Conservation (phyloP, 2,329 filamentous ascomycete species). For the Paradendryphiella salina region DNA sequence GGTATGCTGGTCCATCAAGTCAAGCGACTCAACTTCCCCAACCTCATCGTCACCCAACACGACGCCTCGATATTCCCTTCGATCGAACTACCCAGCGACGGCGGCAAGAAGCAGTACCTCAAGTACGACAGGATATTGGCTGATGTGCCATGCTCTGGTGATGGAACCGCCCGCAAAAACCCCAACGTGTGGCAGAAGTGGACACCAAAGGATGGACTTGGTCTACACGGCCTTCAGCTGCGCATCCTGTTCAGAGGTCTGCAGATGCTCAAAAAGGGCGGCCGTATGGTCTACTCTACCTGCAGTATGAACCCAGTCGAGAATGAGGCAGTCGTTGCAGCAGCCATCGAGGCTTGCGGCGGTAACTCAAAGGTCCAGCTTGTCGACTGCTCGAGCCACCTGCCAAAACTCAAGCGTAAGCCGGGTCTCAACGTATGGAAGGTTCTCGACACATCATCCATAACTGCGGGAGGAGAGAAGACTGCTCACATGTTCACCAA, state of each 20-base stretch:
- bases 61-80: slow-evolving; percentile 95
- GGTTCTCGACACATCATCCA: slow-evolving; percentile 63
- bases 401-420: slow-evolving; percentile 75
- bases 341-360: slow-evolving; percentile 87
- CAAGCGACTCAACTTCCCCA: slow-evolving; percentile 94
- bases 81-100: slow-evolving; percentile 73
- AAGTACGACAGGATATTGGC: slow-evolving; percentile 97
- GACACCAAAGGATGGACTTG: slow-evolving; percentile 83
- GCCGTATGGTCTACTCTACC: slow-evolving; percentile 94
- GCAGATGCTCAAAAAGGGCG: slow-evolving; percentile 94
- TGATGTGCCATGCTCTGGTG: slow-evolving; percentile 95
- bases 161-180: slow-evolving; percentile 93
- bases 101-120: slow-evolving; percentile 69
- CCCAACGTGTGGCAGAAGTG: slow-evolving; percentile 93
- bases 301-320: slow-evolving; percentile 99
- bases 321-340: slow-evolving; percentile 88
- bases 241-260: slow-evolving; percentile 88
- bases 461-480: slow-evolving; percentile 62
- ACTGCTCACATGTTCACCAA: slow-evolving; percentile 74
- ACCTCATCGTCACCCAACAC: slow-evolving; percentile 95
- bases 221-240: slow-evolving; percentile 82
- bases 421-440: slow-evolving; percentile 82
- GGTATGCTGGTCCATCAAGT: slow-evolving; percentile 98
- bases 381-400: slow-evolving; percentile 76
- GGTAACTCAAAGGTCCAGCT: slow-evolving; percentile 80